Conservation (phyloP, 2,329 filamentous ascomycete genomes). For the Ophioceras dolichostomum region DNA sequence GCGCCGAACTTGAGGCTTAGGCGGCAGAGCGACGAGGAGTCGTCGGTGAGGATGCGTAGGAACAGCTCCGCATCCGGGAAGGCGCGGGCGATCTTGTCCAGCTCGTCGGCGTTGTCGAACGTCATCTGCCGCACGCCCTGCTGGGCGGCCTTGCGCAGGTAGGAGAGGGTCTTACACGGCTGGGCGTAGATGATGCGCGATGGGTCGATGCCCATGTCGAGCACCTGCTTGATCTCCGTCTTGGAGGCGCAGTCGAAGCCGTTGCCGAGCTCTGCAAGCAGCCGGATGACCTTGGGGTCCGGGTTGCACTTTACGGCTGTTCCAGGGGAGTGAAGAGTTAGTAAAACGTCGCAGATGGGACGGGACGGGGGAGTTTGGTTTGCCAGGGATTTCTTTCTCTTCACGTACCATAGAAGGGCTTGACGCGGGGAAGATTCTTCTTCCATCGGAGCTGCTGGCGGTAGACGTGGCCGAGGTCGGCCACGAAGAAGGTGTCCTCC, state of each 20-base stretch:
- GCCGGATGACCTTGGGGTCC: slow-evolving; percentile 75
- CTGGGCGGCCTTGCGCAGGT: slow-evolving; percentile 78
- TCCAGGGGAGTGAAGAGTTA: too few relatives aligned
- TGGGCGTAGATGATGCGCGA: slow-evolving; percentile 96
- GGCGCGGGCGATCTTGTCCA: slow-evolving; percentile 92
- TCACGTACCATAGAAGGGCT: slow-evolving; percentile 82
- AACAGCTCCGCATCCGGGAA: slow-evolving; percentile 84
- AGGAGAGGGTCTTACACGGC: slow-evolving; percentile 98
- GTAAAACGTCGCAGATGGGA: too few relatives aligned
- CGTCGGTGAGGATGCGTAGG: slow-evolving; percentile 90
- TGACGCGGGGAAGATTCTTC: slow-evolving; percentile 80
- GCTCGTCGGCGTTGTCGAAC: slow-evolving; percentile 95
- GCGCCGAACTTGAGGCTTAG: slow-evolving; percentile 97
- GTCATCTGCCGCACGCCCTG: slow-evolving; percentile 95
- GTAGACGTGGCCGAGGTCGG: slow-evolving; percentile 96
- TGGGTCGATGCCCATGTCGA: slow-evolving; percentile 71
- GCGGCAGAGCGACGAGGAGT: slow-evolving; percentile 86
- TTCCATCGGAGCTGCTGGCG: slow-evolving; percentile 98
- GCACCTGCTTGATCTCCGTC: slow-evolving; percentile 86
- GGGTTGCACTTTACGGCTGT: slow-evolving; percentile 98
- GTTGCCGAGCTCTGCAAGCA: slow-evolving; percentile 78
- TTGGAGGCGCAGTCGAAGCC: slow-evolving; percentile 99
- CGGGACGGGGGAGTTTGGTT: too few relatives aligned
- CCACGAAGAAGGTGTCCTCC: slow-evolving; percentile 97
- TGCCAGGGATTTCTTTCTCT: slow-evolving; percentile 1